A percentile compares a stretch with the other conserved stretches of the same genome.
Conservation (phyloP, 148 eudicot species). For the Vaccinium macrocarpon region DNA sequence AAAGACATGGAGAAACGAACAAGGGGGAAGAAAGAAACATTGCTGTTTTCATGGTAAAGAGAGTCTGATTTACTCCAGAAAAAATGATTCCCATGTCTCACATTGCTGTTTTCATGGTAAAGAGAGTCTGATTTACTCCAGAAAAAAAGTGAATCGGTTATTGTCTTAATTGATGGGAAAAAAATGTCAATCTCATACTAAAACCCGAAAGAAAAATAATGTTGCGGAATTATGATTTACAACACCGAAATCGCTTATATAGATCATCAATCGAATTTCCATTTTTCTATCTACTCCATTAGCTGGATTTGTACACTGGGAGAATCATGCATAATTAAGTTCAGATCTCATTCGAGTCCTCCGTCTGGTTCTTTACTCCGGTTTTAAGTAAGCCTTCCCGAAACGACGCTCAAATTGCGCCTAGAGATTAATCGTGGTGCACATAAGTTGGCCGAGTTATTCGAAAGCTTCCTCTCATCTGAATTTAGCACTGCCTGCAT, state of each 20-base stretch:
- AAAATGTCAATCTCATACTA: background rate
- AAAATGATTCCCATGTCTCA: background rate
- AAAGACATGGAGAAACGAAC: background rate
- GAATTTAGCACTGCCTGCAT: background rate
- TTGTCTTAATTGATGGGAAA: background rate
- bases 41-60: background rate
- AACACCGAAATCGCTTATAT: background rate
- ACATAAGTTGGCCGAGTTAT: background rate
- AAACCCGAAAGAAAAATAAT: background rate
- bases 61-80: background rate
- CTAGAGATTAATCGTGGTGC: no score
- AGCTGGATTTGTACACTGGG: background rate
- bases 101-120: background rate
- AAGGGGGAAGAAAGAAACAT: background rate
- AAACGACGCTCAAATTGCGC: background rate
- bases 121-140: background rate
- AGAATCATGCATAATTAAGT: background rate
- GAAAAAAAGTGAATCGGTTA: background rate
- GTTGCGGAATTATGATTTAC: background rate
- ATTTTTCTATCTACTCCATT: background rate
- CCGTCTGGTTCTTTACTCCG: background rate
- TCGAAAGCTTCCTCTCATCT: background rate
- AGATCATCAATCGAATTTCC: no score
- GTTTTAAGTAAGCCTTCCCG: background rate
- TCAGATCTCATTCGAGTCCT: background rate